Conservation (phyloP, 225 moss, liverwort and hornwort genomes). For the Straminergon stramineum region DNA sequence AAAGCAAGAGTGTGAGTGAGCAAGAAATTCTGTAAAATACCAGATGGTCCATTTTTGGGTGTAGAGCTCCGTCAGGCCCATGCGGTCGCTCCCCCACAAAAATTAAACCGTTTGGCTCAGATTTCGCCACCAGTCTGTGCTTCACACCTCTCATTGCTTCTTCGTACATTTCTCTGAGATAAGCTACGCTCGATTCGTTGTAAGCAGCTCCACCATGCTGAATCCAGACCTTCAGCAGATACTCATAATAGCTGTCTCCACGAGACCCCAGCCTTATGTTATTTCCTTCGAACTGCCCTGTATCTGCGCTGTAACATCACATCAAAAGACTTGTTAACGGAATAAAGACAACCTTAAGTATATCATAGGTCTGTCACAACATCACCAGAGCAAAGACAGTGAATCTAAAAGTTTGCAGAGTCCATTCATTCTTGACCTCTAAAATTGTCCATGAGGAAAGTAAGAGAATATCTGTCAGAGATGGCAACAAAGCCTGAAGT, state of each 20-base stretch:
- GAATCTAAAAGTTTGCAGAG: background rate
- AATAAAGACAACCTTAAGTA: background rate
- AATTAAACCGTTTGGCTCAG: constrained; percentile 68
- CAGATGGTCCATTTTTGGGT: constrained; percentile 97
- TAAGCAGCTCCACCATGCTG: constrained; percentile 91
- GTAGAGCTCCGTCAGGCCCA: constrained; percentile 46
- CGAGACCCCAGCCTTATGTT: constrained; percentile 91
- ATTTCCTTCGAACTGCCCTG: constrained; percentile 78
- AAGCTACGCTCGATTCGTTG: constrained; percentile 72
- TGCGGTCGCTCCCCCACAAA: constrained; percentile 84
- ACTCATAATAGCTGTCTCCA: constrained; percentile 99
- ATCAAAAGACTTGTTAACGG: background rate
- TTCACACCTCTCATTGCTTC: constrained; percentile 94
- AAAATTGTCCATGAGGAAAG: background rate
- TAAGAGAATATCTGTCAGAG: background rate
- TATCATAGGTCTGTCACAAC: background rate
- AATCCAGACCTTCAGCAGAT: constrained; percentile 95
- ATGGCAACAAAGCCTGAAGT: background rate
- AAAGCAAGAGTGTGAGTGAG: background rate
- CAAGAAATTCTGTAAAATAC: constrained; percentile 21
- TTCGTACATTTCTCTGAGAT: constrained; percentile 92
- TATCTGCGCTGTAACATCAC: constrained; percentile 47
- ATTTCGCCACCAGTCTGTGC: constrained; percentile 56
- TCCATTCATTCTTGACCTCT: background rate
- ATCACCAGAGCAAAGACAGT: background rate